These are phyloP conservation scores for Uncinocarpus reesii DNA, from an alignment of 2,329 filamentous ascomycete genomes.

Conservation along the genomic window DNA sequence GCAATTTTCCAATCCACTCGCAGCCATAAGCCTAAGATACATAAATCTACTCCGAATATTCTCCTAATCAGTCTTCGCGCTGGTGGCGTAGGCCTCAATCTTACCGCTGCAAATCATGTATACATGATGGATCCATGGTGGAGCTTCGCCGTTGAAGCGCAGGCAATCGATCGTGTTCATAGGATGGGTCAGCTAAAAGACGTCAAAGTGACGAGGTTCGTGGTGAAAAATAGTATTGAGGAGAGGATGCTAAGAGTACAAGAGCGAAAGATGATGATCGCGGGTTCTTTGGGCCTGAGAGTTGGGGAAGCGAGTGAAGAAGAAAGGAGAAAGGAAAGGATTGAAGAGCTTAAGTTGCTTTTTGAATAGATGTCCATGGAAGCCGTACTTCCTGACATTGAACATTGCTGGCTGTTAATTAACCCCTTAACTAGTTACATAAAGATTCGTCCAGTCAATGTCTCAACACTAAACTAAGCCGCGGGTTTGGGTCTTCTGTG, in stretches of 20 bases:
- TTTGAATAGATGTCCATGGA: conserved; percentile 48
- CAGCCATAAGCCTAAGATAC: conserved; percentile 14
- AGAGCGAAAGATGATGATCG: conserved; percentile 78
- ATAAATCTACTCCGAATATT: conserved; percentile 37
- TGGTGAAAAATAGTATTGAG: conserved; percentile 84
- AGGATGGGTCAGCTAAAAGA: conserved; percentile 86
- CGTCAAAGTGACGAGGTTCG: conserved; percentile 77
- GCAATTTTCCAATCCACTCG: neutral
- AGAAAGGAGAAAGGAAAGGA: conserved; percentile 77
- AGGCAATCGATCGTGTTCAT: conserved; percentile 95
- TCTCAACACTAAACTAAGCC: no score
- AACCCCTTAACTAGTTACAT: no score
- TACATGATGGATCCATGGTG: conserved; percentile 99
- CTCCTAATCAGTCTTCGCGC: conserved; percentile 77
- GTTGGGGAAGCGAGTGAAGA: conserved; percentile 82
- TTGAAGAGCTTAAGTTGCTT: conserved; percentile 89
- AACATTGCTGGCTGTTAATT: no score
- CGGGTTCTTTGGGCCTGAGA: conserved; percentile 92
- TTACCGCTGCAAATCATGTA: conserved; percentile 78
- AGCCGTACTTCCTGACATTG: no score
- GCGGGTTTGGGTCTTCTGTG: no score
- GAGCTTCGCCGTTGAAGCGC: conserved; percentile 92
- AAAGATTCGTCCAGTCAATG: no score
- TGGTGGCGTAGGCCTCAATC: conserved; percentile 84
- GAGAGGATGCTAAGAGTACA: conserved; percentile 90